Conservation (phyloP, 2,329 filamentous ascomycete genomes). For the Fusarium compactum region DNA sequence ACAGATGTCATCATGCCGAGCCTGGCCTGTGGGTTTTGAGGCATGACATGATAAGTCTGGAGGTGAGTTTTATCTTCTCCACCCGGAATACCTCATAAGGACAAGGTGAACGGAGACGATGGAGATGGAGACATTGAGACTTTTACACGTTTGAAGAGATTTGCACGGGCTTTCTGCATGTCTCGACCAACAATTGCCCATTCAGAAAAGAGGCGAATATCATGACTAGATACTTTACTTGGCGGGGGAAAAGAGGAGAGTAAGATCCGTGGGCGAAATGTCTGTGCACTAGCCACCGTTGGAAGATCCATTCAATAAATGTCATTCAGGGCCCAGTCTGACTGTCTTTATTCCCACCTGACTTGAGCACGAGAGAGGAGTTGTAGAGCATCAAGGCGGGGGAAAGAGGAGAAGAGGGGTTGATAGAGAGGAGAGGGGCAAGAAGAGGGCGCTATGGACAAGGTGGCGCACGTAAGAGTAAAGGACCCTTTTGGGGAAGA, state of each 20-base stretch:
- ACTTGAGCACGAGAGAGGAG: slow-evolving; percentile 22
- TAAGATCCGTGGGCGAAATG: neutral
- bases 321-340: slow-evolving; percentile 11
- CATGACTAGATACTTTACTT: neutral
- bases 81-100: slow-evolving; percentile 19
- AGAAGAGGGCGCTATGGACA: slow-evolving; percentile 15
- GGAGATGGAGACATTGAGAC: neutral
- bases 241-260: neutral
- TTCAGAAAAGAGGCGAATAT: neutral
- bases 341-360: slow-evolving; percentile 12
- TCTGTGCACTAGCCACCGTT: neutral
- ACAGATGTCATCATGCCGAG: slow-evolving; percentile 17
- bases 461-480: slow-evolving; percentile 20
- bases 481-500: slow-evolving; percentile 4
- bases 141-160: slow-evolving; percentile 3
- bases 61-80: slow-evolving; percentile 14
- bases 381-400: slow-evolving; percentile 29
- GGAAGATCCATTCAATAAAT: neutral
- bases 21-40: slow-evolving; percentile 18
- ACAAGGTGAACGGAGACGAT: slow-evolving; percentile 5
- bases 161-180: slow-evolving; percentile 1
- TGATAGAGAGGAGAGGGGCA: slow-evolving; percentile 3
- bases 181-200: slow-evolving; percentile 4
- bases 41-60: slow-evolving; percentile 10
- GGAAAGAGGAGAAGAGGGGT: slow-evolving; percentile 26